Conservation (phyloP, 1,284 basidiomycete genomes). For the Somion occarium region DNA sequence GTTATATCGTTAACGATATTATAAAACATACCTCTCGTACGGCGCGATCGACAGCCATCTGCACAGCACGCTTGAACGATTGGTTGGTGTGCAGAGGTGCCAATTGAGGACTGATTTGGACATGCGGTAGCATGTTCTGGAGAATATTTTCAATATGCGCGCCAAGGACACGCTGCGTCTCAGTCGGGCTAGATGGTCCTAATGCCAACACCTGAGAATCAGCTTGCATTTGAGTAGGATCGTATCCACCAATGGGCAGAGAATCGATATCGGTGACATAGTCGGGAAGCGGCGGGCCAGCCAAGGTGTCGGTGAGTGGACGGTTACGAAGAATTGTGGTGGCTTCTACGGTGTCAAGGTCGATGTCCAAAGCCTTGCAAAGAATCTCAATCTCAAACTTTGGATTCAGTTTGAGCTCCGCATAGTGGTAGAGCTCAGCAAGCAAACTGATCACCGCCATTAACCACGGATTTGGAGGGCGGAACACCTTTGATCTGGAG, state of each 20-base stretch:
- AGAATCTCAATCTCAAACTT: slow-evolving; percentile 99
- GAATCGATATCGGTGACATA: slow-evolving; percentile 70
- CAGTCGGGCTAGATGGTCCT: slow-evolving; percentile 50
- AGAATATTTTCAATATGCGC: slow-evolving; percentile 80
- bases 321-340: slow-evolving; percentile 78
- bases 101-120: slow-evolving; percentile 77
- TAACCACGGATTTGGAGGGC: slow-evolving; percentile 96
- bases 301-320: slow-evolving; percentile 47
- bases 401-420: slow-evolving; percentile 93
- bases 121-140: slow-evolving; percentile 63
- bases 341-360: slow-evolving; percentile 84
- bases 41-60: slow-evolving; percentile 89
- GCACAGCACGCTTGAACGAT: slow-evolving; percentile 88
- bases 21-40: slow-evolving; percentile 75
- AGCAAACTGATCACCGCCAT: slow-evolving; percentile 92
- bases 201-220: slow-evolving; percentile 51
- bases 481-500: slow-evolving; percentile 87
- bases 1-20: neutral
- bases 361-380: slow-evolving; percentile 88
- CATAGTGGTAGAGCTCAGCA: slow-evolving; percentile 94
- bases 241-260: slow-evolving; percentile 65
- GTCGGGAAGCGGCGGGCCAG: slow-evolving; percentile 59
- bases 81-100: slow-evolving; percentile 74
- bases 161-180: slow-evolving; percentile 59
- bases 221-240: slow-evolving; percentile 40